phyloP scores from a whole-genome alignment of 495 filamentous ascomycete species.

The Aspergillus biplanus region DNA sequence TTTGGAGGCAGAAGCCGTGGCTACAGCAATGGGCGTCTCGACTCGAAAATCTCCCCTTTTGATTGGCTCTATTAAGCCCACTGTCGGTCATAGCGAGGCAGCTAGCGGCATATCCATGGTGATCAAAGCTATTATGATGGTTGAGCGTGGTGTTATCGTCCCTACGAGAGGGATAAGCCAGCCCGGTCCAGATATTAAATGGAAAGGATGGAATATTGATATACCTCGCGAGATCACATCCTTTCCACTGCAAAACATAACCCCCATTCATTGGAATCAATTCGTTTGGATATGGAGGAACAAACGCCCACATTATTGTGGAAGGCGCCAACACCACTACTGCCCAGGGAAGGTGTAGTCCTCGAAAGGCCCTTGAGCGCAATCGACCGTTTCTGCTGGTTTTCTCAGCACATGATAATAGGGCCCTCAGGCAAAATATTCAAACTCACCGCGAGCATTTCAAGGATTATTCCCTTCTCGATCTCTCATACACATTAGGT shows the following conservation, averaged over 20 bases:
- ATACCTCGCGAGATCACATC: too few species aligned
- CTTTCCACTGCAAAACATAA: too few species aligned
- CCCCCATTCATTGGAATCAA: too few species aligned
- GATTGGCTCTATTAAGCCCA: slow-evolving; percentile 30
- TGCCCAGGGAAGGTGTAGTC: not conserved
- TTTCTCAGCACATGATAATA: slow-evolving; percentile 14
- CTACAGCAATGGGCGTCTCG: not conserved
- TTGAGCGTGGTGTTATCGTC: slow-evolving; percentile 34
- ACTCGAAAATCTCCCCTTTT: not conserved
- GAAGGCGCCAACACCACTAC: slow-evolving; percentile 14
- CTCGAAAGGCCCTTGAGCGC: not conserved
- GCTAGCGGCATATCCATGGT: slow-evolving; percentile 34
- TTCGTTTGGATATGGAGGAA: slow-evolving; percentile 39
- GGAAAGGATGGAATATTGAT: too few species aligned
- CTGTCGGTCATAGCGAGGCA: slow-evolving; percentile 37
- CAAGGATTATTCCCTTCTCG: slow-evolving; percentile 10
- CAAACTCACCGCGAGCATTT: not conserved
- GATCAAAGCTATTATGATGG: slow-evolving; percentile 36
- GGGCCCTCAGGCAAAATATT: slow-evolving; percentile 4
- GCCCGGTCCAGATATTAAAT: slow-evolving; percentile 7
- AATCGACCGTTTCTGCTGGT: slow-evolving; percentile 6
- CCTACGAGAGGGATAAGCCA: slow-evolving; percentile 11
- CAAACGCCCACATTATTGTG: slow-evolving; percentile 37
- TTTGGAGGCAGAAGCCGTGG: not conserved
- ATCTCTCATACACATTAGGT: slow-evolving; percentile 32